These are phyloP conservation scores for Colletotrichum musae DNA, from an alignment of 2,329 filamentous ascomycete species.

Conservation along the genomic window DNA sequence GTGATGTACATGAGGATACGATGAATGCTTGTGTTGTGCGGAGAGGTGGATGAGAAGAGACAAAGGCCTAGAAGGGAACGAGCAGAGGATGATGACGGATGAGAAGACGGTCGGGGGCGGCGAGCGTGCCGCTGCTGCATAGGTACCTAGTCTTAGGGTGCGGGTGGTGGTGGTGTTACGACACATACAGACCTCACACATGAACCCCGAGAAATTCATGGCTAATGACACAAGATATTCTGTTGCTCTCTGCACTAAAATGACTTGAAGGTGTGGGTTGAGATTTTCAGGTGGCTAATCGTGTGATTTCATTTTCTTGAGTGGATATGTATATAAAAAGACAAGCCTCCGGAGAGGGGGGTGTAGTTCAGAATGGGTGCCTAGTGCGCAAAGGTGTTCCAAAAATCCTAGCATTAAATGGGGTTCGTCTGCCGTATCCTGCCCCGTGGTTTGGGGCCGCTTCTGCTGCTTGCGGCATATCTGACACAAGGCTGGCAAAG, in stretches of 20 bases:
- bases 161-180: slow-evolving; percentile 23
- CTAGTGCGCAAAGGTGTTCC: background rate
- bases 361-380: slow-evolving; percentile 6
- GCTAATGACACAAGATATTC: slow-evolving; percentile 36
- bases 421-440: too few species aligned
- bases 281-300: too few species aligned
- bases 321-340: too few species aligned
- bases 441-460: background rate
- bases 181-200: slow-evolving; percentile 34
- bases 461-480: background rate
- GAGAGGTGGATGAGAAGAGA: background rate
- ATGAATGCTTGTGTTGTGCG: background rate
- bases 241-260: background rate
- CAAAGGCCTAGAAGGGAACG: background rate
- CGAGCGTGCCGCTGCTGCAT: slow-evolving; percentile 16
- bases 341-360: background rate
- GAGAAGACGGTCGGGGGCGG: slow-evolving; percentile 20
- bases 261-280: too few species aligned
- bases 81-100: slow-evolving; percentile 12
- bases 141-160: slow-evolving; percentile 11
- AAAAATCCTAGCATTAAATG: background rate
- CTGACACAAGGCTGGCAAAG: background rate
- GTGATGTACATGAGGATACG: slow-evolving; percentile 5
- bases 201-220: slow-evolving; percentile 38
- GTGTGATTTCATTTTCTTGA: too few species aligned